Conservation (phyloP, 1,284 basidiomycete genomes). For the Fistulinella staudtii region DNA sequence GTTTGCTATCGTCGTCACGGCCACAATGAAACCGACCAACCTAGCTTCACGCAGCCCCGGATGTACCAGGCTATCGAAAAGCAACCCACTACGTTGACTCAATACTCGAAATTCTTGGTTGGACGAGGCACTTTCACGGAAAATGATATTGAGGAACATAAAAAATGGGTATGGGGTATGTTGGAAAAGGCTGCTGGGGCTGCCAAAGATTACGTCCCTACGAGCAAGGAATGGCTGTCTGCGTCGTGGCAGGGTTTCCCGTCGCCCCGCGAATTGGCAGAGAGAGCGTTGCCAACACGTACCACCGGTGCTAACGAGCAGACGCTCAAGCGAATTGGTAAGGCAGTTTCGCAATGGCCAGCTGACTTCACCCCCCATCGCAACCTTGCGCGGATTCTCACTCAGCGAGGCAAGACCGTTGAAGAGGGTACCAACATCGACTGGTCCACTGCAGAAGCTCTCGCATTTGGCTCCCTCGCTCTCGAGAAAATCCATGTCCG, state of each 20-base stretch:
- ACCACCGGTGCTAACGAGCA: slow-evolving; percentile 80
- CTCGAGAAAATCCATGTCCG: slow-evolving; percentile 94
- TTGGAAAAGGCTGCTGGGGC: slow-evolving; percentile 90
- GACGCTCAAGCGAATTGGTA: slow-evolving; percentile 83
- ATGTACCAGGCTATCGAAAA: slow-evolving; percentile 99
- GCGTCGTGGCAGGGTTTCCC: slow-evolving; percentile 99
- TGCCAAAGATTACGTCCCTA: slow-evolving; percentile 92
- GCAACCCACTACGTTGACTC: slow-evolving; percentile 88
- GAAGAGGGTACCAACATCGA: slow-evolving; percentile 92
- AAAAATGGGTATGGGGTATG: slow-evolving; percentile 99
- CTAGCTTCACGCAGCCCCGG: slow-evolving; percentile 96
- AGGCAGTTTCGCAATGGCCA: slow-evolving; percentile 83
- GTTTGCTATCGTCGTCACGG: slow-evolving; percentile 99
- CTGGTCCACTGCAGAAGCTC: slow-evolving; percentile 98
- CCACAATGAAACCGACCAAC: slow-evolving; percentile 99
- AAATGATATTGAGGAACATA: slow-evolving; percentile 97
- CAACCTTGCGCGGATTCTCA: slow-evolving; percentile 92
- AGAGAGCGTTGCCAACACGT: slow-evolving; percentile 86
- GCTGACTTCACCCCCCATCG: slow-evolving; percentile 85
- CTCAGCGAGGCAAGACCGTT: slow-evolving; percentile 83
- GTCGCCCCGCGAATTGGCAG: slow-evolving; percentile 91
- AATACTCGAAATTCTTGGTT: slow-evolving; percentile 90
- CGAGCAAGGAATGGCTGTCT: slow-evolving; percentile 95
- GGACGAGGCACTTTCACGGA: slow-evolving; percentile 93
- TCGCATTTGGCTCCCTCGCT: slow-evolving; percentile 92